These are phyloP conservation scores for Cinnamomum micranthum DNA, from an alignment of 164 flowering plant species.

Conservation along the genomic window DNA sequence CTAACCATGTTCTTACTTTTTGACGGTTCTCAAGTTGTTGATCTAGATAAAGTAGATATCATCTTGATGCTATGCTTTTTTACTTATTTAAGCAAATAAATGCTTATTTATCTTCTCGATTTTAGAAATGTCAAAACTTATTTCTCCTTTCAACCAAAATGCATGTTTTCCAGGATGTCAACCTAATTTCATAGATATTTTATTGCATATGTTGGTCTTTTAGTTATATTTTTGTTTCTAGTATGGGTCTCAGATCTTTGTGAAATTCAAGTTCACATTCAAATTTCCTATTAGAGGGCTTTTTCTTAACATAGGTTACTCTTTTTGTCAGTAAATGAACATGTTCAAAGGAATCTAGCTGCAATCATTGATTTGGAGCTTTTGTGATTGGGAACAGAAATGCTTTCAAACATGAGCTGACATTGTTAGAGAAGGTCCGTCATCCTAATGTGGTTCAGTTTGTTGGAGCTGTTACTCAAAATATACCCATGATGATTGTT, in stretches of 20 bases:
- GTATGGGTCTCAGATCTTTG: too few species aligned
- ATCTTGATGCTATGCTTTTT: too few species aligned
- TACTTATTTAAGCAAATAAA: too few species aligned
- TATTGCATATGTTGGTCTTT: background rate
- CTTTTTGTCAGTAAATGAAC: background rate
- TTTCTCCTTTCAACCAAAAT: too few species aligned
- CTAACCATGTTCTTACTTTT: constrained; percentile 3
- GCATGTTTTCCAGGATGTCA: too few species aligned
- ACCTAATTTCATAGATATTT: background rate
- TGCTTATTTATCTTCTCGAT: too few species aligned
- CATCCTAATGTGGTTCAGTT: constrained; percentile 98
- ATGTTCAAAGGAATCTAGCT: background rate
- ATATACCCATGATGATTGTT: constrained; percentile 96
- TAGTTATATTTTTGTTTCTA: too few species aligned
- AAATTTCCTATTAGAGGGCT: background rate
- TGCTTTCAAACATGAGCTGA: constrained; percentile 71
- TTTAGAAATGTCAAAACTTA: too few species aligned
- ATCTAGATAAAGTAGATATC: too few species aligned
- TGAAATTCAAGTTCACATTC: background rate
- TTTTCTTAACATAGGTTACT: too few species aligned
- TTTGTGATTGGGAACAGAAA: constrained; percentile 38
- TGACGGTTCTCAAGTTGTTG: too few species aligned
- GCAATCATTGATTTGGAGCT: too few species aligned
- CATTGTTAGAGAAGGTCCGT: constrained; percentile 71
- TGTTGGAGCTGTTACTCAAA: constrained; percentile 99